These are phyloP conservation scores for Debaryomyces prosopidis DNA, from an alignment of 805 yeast genomes.

Conservation along the genomic window DNA sequence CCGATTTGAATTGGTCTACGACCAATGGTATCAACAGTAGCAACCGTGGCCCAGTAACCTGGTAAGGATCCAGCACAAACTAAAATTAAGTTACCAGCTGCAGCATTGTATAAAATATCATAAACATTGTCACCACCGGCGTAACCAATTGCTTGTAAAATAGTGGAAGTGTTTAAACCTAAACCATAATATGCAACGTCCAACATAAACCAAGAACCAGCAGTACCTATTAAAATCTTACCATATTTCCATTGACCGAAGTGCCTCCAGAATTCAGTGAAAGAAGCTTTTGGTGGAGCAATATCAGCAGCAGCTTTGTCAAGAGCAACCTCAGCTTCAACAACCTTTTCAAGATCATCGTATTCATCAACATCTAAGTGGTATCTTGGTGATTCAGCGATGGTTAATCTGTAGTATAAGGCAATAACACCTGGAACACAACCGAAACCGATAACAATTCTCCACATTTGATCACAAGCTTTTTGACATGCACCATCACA, in stretches of 20 bases:
- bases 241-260: conserved; percentile 86
- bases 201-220: conserved; percentile 87
- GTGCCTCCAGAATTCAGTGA: conserved; percentile 67
- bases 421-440: conserved; percentile 86
- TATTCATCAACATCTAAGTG: conserved; percentile 71
- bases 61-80: conserved; percentile 95
- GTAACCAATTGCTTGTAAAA: conserved; percentile 81
- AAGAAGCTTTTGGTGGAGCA: conserved; percentile 80
- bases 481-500: conserved; percentile 68
- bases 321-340: conserved; percentile 46
- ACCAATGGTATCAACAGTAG: conserved; percentile 78
- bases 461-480: conserved; percentile 94
- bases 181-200: conserved; percentile 92
- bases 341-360: conserved; percentile 55
- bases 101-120: conserved; percentile 66
- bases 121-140: conserved; percentile 73
- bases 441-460: conserved; percentile 86
- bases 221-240: conserved; percentile 83
- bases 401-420: conserved; percentile 87
- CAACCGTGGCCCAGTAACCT: conserved; percentile 87
- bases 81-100: conserved; percentile 90
- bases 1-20: conserved; percentile 79
- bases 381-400: conserved; percentile 94
- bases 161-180: conserved; percentile 77
- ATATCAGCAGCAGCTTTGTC: conserved; percentile 38